Percentiles rank a stretch among this genome's conserved stretches.
Conservation (phyloP, 2,329 filamentous ascomycete species). For the Calonectria pteridis region DNA sequence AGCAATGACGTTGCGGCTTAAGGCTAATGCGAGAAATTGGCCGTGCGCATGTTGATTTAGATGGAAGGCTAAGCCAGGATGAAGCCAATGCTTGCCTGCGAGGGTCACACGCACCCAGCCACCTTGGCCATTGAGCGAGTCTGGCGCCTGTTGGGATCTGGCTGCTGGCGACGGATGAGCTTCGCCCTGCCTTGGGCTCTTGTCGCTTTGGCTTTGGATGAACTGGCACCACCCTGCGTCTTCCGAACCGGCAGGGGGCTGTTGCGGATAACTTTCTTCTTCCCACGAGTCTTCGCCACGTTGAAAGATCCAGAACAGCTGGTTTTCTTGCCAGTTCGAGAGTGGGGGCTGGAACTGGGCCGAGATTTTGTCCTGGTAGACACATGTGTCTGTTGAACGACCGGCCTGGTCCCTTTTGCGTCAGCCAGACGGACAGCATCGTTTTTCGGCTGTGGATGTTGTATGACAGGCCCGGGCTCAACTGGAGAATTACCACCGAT, state of each 20-base stretch:
- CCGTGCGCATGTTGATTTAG: no score
- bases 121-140: not conserved
- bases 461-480: not conserved
- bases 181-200: no score
- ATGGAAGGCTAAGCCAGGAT: not conserved
- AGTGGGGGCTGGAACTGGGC: not conserved
- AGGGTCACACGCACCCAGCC: not conserved
- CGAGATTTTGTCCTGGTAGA: not conserved
- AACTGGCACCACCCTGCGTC: no score
- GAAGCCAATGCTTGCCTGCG: not conserved
- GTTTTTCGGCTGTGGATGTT: not conserved
- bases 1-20: not conserved
- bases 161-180: not conserved
- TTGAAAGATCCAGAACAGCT: not conserved
- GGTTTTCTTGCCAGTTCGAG: not conserved
- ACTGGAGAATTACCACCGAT: not conserved
- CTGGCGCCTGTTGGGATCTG: not conserved
- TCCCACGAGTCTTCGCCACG: not conserved
- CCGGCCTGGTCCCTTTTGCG: not conserved
- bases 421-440: not conserved
- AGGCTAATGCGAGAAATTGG: no score
- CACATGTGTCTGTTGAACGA: not conserved
- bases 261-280: not conserved
- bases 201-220: no score
- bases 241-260: no score